A percentile compares a stretch with the other conserved stretches of the same genome.
These are phyloP conservation scores for Ophiostoma sp. DNA, from an alignment of 2,329 filamentous ascomycete species.

Conservation along the genomic window DNA sequence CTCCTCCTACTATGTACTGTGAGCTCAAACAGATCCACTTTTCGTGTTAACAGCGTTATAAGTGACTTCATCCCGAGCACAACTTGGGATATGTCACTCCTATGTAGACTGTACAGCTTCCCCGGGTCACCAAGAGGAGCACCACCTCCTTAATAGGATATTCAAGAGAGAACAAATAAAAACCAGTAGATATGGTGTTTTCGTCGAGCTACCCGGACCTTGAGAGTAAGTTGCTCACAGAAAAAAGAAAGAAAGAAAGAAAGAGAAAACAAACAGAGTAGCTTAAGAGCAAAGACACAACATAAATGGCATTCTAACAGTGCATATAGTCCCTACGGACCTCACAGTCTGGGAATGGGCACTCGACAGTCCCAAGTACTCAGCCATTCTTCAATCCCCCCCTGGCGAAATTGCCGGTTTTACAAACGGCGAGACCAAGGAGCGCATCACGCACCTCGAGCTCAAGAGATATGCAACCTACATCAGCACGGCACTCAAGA, in stretches of 20 bases:
- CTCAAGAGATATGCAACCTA: background rate
- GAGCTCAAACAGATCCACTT: background rate
- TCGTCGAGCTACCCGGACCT: background rate
- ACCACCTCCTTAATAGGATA: background rate
- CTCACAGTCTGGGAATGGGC: background rate
- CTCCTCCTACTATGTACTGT: background rate
- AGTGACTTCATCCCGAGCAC: background rate
- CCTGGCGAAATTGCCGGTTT: background rate
- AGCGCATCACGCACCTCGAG: background rate
- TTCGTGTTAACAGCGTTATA: background rate
- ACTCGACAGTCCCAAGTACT: background rate
- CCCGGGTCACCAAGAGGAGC: background rate
- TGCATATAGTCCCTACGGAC: background rate
- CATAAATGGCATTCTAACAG: background rate
- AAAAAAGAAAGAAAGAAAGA: background rate
- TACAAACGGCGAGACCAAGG: background rate
- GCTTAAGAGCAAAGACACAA: background rate
- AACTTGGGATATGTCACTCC: background rate
- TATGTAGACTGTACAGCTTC: background rate
- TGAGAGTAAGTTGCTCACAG: background rate
- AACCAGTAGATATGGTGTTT: background rate
- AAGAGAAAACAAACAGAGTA: background rate
- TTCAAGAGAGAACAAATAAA: background rate
- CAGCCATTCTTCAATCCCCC: background rate
- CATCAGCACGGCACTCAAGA: background rate